These are phyloP conservation scores for Trichomonas vaginalis DNA, from an alignment of 208 protist species.

Conservation along the genomic window DNA sequence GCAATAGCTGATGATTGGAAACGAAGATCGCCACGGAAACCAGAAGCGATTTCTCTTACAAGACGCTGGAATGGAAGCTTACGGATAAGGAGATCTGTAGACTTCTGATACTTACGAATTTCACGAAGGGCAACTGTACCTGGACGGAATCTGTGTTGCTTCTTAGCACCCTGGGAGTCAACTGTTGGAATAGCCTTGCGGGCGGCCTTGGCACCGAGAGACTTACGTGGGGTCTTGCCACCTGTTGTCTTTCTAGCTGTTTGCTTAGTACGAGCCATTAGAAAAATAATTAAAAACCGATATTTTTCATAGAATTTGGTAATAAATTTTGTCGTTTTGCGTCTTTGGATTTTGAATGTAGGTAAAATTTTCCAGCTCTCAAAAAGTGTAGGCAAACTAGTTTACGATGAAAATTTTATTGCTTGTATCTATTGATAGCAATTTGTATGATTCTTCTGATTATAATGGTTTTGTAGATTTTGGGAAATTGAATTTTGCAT, in stretches of 20 bases:
- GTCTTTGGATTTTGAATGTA: too few species aligned
- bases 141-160: conserved; percentile 82
- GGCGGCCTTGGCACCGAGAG: conserved; percentile 77
- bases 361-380: too few species aligned
- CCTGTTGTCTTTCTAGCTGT: conserved; percentile 37
- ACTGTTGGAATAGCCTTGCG: conserved; percentile 58
- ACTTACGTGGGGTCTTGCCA: conserved; percentile 40
- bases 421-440: too few species aligned
- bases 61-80: conserved; percentile 95
- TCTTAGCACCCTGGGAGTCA: conserved; percentile 63
- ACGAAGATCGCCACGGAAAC: conserved; percentile 70
- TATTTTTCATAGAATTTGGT: too few species aligned
- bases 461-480: too few species aligned
- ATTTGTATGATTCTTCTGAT: too few species aligned
- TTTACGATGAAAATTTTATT: too few species aligned
- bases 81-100: conserved; percentile 87
- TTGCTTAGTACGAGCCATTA: conserved; percentile 38
- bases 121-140: conserved; percentile 95
- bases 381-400: too few species aligned
- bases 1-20: conserved; percentile 67
- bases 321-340: too few species aligned
- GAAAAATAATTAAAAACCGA: too few species aligned
- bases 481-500: too few species aligned
- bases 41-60: conserved; percentile 89
- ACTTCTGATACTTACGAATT: conserved; percentile 91